These are phyloP conservation scores for Monosporozyma servazzii DNA, from an alignment of 805 yeast species.

Conservation along the genomic window DNA sequence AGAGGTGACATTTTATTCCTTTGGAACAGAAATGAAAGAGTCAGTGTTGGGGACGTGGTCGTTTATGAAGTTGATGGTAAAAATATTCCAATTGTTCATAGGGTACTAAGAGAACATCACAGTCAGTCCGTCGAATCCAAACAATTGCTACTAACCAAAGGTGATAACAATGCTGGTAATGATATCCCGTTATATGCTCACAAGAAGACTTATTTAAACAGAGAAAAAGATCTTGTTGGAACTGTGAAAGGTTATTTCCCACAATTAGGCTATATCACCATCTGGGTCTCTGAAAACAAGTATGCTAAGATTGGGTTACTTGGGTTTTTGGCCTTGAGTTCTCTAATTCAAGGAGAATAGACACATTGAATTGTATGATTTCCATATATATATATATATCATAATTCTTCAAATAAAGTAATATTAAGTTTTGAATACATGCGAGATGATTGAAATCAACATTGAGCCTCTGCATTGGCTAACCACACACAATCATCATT, in stretches of 20 bases:
- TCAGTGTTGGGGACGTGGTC: conserved; percentile 84
- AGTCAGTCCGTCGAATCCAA: conserved; percentile 30
- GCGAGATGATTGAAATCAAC: not conserved
- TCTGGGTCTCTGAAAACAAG: conserved; percentile 78
- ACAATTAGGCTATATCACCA: conserved; percentile 80
- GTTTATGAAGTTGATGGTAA: conserved; percentile 78
- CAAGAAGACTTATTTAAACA: conserved; percentile 66
- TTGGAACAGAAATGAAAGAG: conserved; percentile 69
- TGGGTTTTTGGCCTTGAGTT: conserved; percentile 63
- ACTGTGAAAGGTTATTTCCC: conserved; percentile 92
- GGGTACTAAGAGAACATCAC: conserved; percentile 78
- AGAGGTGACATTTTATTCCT: conserved; percentile 89
- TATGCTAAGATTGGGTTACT: conserved; percentile 73
- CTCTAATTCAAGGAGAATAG: conserved; percentile 52
- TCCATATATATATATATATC: not conserved
- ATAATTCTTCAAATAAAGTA: not conserved
- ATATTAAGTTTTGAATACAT: not conserved
- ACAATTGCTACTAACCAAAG: conserved; percentile 82
- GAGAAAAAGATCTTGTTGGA: conserved; percentile 73
- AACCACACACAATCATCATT: no score
- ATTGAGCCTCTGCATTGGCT: no score
- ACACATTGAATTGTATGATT: not conserved
- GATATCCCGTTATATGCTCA: conserved; percentile 79
- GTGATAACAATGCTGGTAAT: conserved; percentile 90
- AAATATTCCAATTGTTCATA: conserved; percentile 91